Base-by-base conservation (phyloP, 768 basidiomycete species). In the Gloeopeniophorella convolvens region DNA sequence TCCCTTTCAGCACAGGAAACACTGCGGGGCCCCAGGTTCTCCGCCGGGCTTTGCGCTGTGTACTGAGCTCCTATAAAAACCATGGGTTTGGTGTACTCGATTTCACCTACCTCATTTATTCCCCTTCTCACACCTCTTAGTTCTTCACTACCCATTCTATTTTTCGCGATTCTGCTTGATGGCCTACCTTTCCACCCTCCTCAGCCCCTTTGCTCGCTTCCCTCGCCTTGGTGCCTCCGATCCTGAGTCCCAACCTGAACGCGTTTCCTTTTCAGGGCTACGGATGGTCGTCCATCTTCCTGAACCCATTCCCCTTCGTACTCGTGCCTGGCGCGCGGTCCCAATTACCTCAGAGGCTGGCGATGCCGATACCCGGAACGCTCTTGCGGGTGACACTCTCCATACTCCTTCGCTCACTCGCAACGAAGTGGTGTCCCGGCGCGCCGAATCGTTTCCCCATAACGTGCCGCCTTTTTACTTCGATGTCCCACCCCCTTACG, bases 321-420 rank as follows among this genome's bases (percentile, higher is more conserved):
- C 23, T 36, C 16, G 45, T 53, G 51, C 51, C 51, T 15, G 51
- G 40, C 28, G 51, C 51, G 42, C n/a, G n/a, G n/a, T n/a, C n/a
- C n/a, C 45, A 24, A 16, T 41, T 18, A 18, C 27, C 12, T 16
- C 42, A 9, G 26, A 35, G 35, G 20, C 51, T 27, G 24, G 30
- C 10, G 37, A 30, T 41, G 23, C 42, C 7, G 26, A 30, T 11
- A 36, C 42, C 18, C 48, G 16, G 13, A 24, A 20, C 11, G 48
- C 31, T 21, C 34, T 50, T 0, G 27, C 28, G 13, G 6, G n/a
- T 11, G 35, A 50, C 35, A 16, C 27, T 18, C 8, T 21, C 9
- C 6, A 21, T 12, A 18, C 45, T 28, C 34, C 45, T 13, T 26
- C 16, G 3, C 34, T 46, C 31, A 27, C 36, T 28, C 45, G 45